phyloP scores from a whole-genome alignment of 495 filamentous ascomycete genomes.

The Xylaria venustula region DNA sequence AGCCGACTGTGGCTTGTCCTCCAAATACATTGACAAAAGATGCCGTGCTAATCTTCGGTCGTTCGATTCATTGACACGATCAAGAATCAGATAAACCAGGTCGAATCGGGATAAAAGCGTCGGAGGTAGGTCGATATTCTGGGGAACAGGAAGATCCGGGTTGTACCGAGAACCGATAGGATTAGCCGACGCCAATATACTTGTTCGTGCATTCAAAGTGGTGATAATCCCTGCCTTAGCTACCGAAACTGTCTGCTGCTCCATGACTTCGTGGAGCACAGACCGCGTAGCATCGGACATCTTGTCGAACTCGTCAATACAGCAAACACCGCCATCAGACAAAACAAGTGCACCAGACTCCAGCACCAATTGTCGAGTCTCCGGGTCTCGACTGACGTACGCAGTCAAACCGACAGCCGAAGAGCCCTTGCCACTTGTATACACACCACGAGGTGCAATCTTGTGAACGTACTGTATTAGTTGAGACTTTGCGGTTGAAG shows the following conservation, averaged over 20 bases:
- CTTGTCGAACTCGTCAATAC: slow-evolving; percentile 99
- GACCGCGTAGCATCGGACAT: slow-evolving; percentile 96
- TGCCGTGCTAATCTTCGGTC: slow-evolving; percentile 89
- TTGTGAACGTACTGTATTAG: slow-evolving; percentile 92
- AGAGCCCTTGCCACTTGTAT: slow-evolving; percentile 95
- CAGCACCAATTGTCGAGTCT: slow-evolving; percentile 91
- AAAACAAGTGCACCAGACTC: slow-evolving; percentile 95
- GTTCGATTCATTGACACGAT: slow-evolving; percentile 82
- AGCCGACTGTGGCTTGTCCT: slow-evolving; percentile 89
- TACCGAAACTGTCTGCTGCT: slow-evolving; percentile 98
- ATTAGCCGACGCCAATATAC: slow-evolving; percentile 93
- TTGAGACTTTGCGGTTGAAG: slow-evolving; percentile 95
- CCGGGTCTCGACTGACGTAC: slow-evolving; percentile 92
- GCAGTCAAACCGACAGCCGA: slow-evolving; percentile 98
- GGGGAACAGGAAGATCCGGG: slow-evolving; percentile 88
- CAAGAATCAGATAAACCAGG: slow-evolving; percentile 92
- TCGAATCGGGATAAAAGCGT: slow-evolving; percentile 95
- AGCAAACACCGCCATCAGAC: slow-evolving; percentile 95
- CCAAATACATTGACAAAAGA: slow-evolving; percentile 94
- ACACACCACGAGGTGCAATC: slow-evolving; percentile 94
- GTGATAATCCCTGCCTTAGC: slow-evolving; percentile 99
- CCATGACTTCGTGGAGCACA: slow-evolving; percentile 98
- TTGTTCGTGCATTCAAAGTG: slow-evolving; percentile 91
- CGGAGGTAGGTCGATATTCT: slow-evolving; percentile 96
- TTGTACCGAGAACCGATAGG: slow-evolving; percentile 98